Percentiles rank a stretch among this genome's conserved stretches.
Conservation (phyloP, 768 basidiomycete species). For the Lactarius hatsudake region DNA sequence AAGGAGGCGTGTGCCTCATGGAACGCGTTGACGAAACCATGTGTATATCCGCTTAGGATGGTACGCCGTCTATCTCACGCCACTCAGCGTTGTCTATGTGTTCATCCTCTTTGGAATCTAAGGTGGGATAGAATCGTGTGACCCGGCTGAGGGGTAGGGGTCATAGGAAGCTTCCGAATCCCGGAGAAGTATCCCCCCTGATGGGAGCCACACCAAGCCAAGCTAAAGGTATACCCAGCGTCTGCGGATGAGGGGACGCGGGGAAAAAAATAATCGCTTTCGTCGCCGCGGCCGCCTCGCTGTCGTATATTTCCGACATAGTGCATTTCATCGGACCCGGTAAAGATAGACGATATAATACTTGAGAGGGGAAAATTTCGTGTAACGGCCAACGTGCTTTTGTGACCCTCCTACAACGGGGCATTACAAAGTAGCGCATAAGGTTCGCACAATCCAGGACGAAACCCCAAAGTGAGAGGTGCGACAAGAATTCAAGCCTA, state of each 20-base stretch:
- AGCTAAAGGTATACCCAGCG: neutral
- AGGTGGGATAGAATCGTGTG: neutral
- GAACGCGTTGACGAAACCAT: conserved; percentile 11
- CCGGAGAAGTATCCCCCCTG: neutral
- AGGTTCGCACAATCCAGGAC: conserved; percentile 16
- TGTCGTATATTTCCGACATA: conserved; percentile 6
- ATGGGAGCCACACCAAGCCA: neutral
- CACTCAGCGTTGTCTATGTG: no score
- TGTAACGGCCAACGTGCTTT: neutral
- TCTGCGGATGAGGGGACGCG: neutral
- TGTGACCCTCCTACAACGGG: conserved; percentile 6
- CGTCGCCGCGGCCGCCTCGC: neutral
- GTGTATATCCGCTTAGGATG: no score
- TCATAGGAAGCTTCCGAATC: conserved; percentile 11
- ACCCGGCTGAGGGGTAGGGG: neutral
- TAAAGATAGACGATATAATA: conserved; percentile 16
- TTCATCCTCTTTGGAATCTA: no score
- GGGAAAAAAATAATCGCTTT: neutral
- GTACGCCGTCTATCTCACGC: no score
- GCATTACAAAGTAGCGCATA: conserved; percentile 11
- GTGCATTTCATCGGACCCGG: conserved; percentile 1
- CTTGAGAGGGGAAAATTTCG: conserved; percentile 10
- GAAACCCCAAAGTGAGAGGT: conserved; percentile 8
- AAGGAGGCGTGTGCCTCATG: conserved; percentile 5
- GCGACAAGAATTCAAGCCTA: conserved; percentile 6